Base-by-base conservation (phyloP, 1,284 basidiomycete genomes). In the Tilletia setariae region DNA sequence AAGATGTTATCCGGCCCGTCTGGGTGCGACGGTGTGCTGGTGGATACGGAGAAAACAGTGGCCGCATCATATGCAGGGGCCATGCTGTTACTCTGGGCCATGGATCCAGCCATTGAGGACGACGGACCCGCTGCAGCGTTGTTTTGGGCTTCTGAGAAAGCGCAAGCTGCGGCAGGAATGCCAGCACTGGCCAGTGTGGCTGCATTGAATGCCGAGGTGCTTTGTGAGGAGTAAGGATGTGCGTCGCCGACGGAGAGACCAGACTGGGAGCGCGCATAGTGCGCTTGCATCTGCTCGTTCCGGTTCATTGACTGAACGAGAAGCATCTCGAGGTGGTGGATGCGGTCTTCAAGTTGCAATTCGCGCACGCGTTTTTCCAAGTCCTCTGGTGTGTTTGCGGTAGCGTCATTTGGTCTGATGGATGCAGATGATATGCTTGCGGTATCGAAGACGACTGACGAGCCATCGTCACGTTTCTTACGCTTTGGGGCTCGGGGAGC, bases 321-420 rank as follows among this genome's bases (percentile, higher is more conserved):
- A 13, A 61, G 32, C 56, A 61, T 61, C n/a, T 61, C 56, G 28
- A 61, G 56, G 21, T 61, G 32, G 28, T 61, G 56, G 19, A 61
- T 61, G 56, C 56, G 56, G 16, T 61, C 56, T 21, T 61, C 56
- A 11, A 61, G 28, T 16, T 61, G 56, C 13, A 61, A 32, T 61
- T 61, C 56, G 25, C 56, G 56, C 56, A 61, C 35, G 19, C 28
- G 25, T 30, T 40, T 32, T 35, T 61, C 56, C 28, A 61, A 30
- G 16, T 61, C 56, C 19, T 21, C 56, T 15, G 2, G 28, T 16
- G 28, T 61, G 21, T 4, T 32, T 35, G 28, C 56, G 11, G 56
- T 30, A 32, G 28, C 13, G 35, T 40, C 35, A 11, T 40, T 40
- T 11, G 35, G 35, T 40, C 35, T 40, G 35, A 40, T 40, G 35